A percentile compares a stretch with the other conserved stretches of the same genome.
Conservation (phyloP, 768 basidiomycete species). For the Lentinula boryana region DNA sequence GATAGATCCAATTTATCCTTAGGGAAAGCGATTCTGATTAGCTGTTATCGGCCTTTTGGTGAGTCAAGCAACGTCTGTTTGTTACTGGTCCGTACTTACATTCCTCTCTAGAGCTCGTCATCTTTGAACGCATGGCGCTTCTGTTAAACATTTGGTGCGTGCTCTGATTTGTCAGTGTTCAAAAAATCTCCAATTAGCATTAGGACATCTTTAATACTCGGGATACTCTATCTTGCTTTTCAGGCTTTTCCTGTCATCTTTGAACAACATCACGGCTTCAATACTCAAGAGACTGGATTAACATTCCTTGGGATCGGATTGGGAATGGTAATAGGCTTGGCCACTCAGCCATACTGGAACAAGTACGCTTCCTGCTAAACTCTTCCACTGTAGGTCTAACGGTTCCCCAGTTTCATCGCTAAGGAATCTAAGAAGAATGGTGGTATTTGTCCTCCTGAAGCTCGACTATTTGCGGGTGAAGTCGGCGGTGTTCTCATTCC, state of each 20-base stretch:
- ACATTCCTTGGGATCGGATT: conserved; percentile 58
- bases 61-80: conserved; percentile 15
- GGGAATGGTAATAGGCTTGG: conserved; percentile 45
- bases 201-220: conserved; percentile 56
- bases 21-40: conserved; percentile 40
- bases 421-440: conserved; percentile 31
- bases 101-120: conserved; percentile 43
- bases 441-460: conserved; percentile 56
- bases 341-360: conserved; percentile 17
- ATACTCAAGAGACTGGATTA: conserved; percentile 45
- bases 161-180: conserved; percentile 25
- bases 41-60: conserved; percentile 72
- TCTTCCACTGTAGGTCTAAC: conserved; percentile 36
- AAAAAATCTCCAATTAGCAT: conserved; percentile 39
- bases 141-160: conserved; percentile 63
- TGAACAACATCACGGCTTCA: conserved; percentile 46
- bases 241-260: conserved; percentile 49
- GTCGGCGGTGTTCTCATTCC: conserved; percentile 64
- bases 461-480: conserved; percentile 58
- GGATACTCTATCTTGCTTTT: conserved; percentile 62
- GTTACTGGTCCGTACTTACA: no score
- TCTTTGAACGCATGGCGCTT: conserved; percentile 72
- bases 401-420: conserved; percentile 26
- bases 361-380: conserved; percentile 28
- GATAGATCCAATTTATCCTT: conserved; percentile 47